Percentiles rank a stretch among this genome's conserved stretches.
Conservation (phyloP, 805 yeast genomes). For the baker's yeast (Saccharomyces cerevisiae) region DNA sequence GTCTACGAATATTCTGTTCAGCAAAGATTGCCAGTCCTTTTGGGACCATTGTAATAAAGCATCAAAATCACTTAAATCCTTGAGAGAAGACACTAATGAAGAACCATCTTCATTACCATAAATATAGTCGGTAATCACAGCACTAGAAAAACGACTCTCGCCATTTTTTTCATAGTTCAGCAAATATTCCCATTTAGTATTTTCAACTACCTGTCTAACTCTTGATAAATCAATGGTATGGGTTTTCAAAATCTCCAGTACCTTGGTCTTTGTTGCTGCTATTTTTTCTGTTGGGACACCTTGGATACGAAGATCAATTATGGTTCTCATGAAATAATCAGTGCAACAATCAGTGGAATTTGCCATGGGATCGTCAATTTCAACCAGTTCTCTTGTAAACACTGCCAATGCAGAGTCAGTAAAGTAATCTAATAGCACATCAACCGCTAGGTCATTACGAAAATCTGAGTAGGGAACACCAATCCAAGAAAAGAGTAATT, state of each 20-base stretch:
- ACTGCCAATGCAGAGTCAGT: conserved; percentile 72
- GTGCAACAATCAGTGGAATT: conserved; percentile 61
- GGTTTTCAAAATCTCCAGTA: conserved; percentile 42
- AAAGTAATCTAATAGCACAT: conserved; percentile 62
- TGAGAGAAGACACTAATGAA: conserved; percentile 47
- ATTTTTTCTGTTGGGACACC: conserved; percentile 72
- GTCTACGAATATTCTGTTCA: conserved; percentile 46
- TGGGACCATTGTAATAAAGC: conserved; percentile 49
- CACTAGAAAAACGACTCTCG: conserved; percentile 45
- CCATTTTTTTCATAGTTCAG: conserved; percentile 58
- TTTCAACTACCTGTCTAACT: conserved; percentile 60
- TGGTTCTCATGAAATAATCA: conserved; percentile 61
- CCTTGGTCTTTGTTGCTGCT: conserved; percentile 42
- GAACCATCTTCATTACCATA: conserved; percentile 63
- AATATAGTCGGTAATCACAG: conserved; percentile 69
- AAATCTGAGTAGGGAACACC: conserved; percentile 60
- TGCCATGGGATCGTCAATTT: conserved; percentile 74
- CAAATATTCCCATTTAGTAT: conserved; percentile 52
- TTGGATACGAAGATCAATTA: conserved; percentile 45
- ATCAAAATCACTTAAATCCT: conserved; percentile 48
- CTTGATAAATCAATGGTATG: conserved; percentile 60
- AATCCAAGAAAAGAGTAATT: conserved; percentile 64
- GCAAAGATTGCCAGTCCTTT: conserved; percentile 57
- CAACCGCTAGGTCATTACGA: conserved; percentile 57
- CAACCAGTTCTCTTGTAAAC: conserved; percentile 63